Percentiles rank a stretch among this genome's conserved stretches.
Conservation (phyloP, 345 rosid genomes). For the Salix brachista region DNA sequence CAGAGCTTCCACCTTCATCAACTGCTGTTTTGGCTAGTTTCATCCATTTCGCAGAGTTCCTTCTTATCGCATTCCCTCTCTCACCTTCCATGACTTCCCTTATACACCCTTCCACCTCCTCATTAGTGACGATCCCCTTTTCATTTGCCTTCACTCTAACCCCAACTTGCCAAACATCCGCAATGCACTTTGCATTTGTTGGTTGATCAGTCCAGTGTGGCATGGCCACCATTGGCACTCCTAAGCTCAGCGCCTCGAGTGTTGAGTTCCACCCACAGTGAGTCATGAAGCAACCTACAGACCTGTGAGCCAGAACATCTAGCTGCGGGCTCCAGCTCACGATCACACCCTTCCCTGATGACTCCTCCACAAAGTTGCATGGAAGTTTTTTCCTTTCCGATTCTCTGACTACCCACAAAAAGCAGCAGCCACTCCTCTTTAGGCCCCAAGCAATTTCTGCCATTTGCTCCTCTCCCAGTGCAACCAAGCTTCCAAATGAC, state of each 20-base stretch:
- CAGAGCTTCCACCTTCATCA: constrained; percentile 13
- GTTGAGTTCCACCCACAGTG: constrained; percentile 29
- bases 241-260: constrained; percentile 22
- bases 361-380: constrained; percentile 12
- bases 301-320: constrained; percentile 10
- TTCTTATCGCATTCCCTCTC: background rate
- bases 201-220: constrained; percentile 19
- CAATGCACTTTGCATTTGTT: constrained; percentile 20
- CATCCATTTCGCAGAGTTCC: constrained; percentile 20
- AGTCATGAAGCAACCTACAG: constrained; percentile 17
- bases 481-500: constrained; percentile 61
- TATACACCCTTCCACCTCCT: constrained; percentile 9
- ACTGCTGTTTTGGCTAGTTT: constrained; percentile 12
- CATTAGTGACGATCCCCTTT: constrained; percentile 14
- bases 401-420: constrained; percentile 54
- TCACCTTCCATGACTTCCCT: constrained; percentile 19
- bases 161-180: constrained; percentile 27
- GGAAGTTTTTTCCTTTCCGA: constrained; percentile 45
- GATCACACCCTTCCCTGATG: background rate
- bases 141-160: constrained; percentile 6
- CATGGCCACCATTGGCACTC: constrained; percentile 23
- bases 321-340: constrained; percentile 8
- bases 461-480: constrained; percentile 37
- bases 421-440: constrained; percentile 19
- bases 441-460: constrained; percentile 45